phyloP scores from a whole-genome alignment of 192 early-diverging fungal species.

The Jimgerdemannia flammicorona region DNA sequence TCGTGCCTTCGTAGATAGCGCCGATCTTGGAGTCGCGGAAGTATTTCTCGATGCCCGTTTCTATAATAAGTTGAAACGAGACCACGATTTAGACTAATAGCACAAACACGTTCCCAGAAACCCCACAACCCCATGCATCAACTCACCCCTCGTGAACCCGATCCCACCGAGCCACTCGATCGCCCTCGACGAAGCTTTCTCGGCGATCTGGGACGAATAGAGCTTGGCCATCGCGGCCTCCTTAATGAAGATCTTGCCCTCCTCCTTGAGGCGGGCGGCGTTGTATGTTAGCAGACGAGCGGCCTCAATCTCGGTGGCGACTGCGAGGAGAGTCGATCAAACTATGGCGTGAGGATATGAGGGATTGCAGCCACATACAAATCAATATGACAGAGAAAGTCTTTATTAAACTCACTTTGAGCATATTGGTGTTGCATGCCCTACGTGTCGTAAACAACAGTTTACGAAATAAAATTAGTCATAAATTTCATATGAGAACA shows the following conservation, averaged over 20 bases:
- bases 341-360: conserved; percentile 34
- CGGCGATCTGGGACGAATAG: conserved; percentile 93
- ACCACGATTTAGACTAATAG: too few relatives aligned
- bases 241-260: conserved; percentile 87
- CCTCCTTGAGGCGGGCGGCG: conserved; percentile 91
- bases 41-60: conserved; percentile 79
- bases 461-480: too few relatives aligned
- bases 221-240: conserved; percentile 99
- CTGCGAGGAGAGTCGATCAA: neutral
- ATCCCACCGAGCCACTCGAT: conserved; percentile 99
- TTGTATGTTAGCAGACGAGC: conserved; percentile 96
- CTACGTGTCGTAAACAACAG: neutral
- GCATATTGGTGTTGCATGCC: conserved; percentile 62
- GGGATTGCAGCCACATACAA: conserved; percentile 73
- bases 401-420: conserved; percentile 34
- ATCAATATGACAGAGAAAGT: too few relatives aligned
- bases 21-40: conserved; percentile 97
- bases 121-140: conserved; percentile 26
- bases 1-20: conserved; percentile 93
- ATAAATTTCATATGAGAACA: too few relatives aligned
- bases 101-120: neutral
- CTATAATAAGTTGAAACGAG: neutral
- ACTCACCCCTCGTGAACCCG: conserved; percentile 78
- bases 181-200: conserved; percentile 77
- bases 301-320: conserved; percentile 94